Evolutionary conservation across 164 flowering plant species (phyloP).

Genomic region (Vitis vinifera): DNA sequence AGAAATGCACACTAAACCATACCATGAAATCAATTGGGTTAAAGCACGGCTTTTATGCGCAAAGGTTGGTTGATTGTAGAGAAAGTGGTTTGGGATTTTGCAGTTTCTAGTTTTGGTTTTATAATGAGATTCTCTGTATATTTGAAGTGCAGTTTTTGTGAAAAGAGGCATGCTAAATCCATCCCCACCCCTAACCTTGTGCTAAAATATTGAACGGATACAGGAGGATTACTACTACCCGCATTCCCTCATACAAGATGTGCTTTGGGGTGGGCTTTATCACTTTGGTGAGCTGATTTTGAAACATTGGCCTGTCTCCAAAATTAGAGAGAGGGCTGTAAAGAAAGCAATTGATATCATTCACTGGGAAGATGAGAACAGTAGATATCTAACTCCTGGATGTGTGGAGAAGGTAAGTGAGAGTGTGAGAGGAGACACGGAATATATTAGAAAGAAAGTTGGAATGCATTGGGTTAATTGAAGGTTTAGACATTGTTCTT

Average conservation of each 20-base stretch:
- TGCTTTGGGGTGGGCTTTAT: conserved; percentile 43
- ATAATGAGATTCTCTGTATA: neutral
- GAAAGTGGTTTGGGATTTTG: too few relatives aligned
- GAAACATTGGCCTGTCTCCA: conserved; percentile 35
- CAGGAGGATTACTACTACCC: conserved; percentile 48
- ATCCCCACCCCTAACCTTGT: too few relatives aligned
- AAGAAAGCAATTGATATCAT: neutral
- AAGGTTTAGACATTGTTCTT: too few relatives aligned
- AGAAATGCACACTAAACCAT: conserved; percentile 44
- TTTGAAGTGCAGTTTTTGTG: neutral
- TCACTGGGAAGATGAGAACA: too few relatives aligned
- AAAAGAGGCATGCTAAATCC: too few relatives aligned
- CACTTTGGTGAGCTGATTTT: conserved; percentile 33
- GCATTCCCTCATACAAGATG: conserved; percentile 35
- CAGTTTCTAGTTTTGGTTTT: neutral
- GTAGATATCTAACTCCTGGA: too few relatives aligned
- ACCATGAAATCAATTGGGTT: conserved; percentile 37
- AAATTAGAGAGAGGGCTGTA: conserved; percentile 40
- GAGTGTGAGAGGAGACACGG: too few relatives aligned
- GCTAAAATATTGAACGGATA: neutral
- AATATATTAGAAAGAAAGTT: too few relatives aligned
- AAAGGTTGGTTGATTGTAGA: conserved; percentile 11
- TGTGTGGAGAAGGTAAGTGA: too few relatives aligned
- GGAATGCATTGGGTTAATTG: too few relatives aligned
- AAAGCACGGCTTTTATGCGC: conserved; percentile 37